Conservation (phyloP, 768 basidiomycete species). For the Pleurotus sapidus region DNA sequence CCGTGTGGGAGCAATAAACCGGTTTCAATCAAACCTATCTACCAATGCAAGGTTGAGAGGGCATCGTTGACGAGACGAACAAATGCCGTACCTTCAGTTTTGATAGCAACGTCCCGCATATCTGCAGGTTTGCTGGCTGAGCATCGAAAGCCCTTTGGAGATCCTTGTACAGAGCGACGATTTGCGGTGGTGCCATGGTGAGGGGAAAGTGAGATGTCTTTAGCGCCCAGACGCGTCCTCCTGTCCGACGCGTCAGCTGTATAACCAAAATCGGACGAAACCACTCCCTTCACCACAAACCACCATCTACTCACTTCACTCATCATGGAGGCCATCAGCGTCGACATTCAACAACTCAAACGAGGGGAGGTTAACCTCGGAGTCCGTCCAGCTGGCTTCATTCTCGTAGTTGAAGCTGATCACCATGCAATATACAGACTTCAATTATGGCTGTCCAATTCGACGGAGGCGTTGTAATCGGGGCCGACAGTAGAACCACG, state of each 20-base stretch:
- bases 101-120: slow-evolving; percentile 57
- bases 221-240: slow-evolving; percentile 20
- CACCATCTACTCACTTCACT: slow-evolving; percentile 17
- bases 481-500: slow-evolving; percentile 96
- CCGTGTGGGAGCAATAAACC: slow-evolving; percentile 76
- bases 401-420: slow-evolving; percentile 3
- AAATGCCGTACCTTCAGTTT: slow-evolving; percentile 65
- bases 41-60: slow-evolving; percentile 6
- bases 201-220: slow-evolving; percentile 14
- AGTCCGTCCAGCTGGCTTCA: slow-evolving; percentile 46
- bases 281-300: slow-evolving; percentile 10
- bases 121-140: slow-evolving; percentile 64
- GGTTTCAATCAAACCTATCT: slow-evolving; percentile 78
- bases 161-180: slow-evolving; percentile 61
- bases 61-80: background rate
- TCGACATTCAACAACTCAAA: slow-evolving; percentile 88
- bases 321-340: slow-evolving; percentile 49
- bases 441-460: slow-evolving; percentile 99
- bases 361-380: slow-evolving; percentile 96
- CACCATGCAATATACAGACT: slow-evolving; percentile 52
- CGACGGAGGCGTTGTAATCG: slow-evolving; percentile 90
- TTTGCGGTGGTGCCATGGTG: slow-evolving; percentile 49
- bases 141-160: slow-evolving; percentile 66
- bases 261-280: slow-evolving; percentile 9
- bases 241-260: slow-evolving; percentile 47